Evolutionary conservation across 1,284 basidiomycete genomes (phyloP).

Genomic region (Phellopilus nigrolimitatus): DNA sequence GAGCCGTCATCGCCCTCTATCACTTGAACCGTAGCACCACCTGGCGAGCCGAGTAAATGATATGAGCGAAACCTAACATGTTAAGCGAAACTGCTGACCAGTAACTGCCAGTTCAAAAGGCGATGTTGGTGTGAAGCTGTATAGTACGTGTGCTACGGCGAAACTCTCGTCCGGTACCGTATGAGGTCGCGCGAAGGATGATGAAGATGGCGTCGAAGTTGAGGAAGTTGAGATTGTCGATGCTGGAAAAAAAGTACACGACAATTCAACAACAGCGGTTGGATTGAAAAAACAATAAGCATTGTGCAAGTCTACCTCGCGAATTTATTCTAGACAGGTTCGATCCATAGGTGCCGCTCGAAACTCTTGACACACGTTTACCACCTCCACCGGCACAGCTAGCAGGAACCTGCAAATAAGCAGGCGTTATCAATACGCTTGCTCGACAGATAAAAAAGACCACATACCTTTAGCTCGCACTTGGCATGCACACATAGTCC

Average conservation of each 20-base stretch:
- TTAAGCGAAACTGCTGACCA: constrained; percentile 37
- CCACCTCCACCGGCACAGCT: constrained; percentile 48
- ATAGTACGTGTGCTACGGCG: constrained; percentile 56
- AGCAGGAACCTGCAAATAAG: constrained; percentile 58
- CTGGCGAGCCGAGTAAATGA: constrained; percentile 34
- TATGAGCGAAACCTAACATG: constrained; percentile 12
- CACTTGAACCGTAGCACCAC: constrained; percentile 55
- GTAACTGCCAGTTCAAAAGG: constrained; percentile 68
- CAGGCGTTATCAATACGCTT: constrained; percentile 13
- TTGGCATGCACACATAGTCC: constrained; percentile 76
- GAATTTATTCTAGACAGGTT: constrained; percentile 30
- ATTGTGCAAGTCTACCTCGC: constrained; percentile 22
- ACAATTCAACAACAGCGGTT: too few relatives aligned
- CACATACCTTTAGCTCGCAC: constrained; percentile 75
- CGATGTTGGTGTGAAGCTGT: constrained; percentile 66
- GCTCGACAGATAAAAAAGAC: not conserved
- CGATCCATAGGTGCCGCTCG: constrained; percentile 24
- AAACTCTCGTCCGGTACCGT: constrained; percentile 37
- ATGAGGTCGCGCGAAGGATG: constrained; percentile 36
- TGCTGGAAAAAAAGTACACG: constrained; percentile 18
- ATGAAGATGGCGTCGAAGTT: constrained; percentile 17
- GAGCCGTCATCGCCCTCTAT: constrained; percentile 76
- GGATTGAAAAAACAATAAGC: not conserved
- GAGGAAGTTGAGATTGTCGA: constrained; percentile 14
- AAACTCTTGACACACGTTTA: constrained; percentile 26